phyloP scores from a whole-genome alignment of 768 basidiomycete species.

The Mycena leptocephala region DNA sequence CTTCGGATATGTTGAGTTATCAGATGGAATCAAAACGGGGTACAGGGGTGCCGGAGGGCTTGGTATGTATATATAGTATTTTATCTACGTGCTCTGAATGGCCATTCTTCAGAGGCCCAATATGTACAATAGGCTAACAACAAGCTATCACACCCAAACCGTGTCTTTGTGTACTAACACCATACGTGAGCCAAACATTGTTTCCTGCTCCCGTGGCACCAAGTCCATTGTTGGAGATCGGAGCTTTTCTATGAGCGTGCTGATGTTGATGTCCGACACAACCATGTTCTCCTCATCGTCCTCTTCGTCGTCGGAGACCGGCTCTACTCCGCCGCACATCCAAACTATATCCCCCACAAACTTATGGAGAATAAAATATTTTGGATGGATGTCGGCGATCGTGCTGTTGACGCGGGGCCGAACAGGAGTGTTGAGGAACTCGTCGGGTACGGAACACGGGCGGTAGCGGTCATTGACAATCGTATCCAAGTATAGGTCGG shows the following conservation, averaged over 20 bases:
- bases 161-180: conserved; percentile 13
- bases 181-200: conserved; percentile 11
- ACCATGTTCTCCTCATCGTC: conserved; percentile 10
- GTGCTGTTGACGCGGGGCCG: conserved; percentile 9
- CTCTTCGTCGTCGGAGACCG: conserved; percentile 26
- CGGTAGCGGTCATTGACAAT: conserved; percentile 11
- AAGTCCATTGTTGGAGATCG: conserved; percentile 22
- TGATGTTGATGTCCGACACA: conserved; percentile 26
- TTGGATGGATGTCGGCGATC: conserved; percentile 24
- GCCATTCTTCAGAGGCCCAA: too few relatives aligned
- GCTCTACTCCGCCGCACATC: conserved; percentile 24
- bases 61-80: too few relatives aligned
- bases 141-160: conserved; percentile 12
- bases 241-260: conserved; percentile 15
- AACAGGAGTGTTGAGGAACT: conserved; percentile 18
- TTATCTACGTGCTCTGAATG: too few relatives aligned
- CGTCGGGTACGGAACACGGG: conserved; percentile 12
- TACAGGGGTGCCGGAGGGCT: too few relatives aligned
- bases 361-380: conserved; percentile 27
- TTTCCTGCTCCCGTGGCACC: conserved; percentile 26
- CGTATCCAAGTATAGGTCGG: not conserved
- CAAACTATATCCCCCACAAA: conserved; percentile 29
- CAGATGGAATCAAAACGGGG: too few relatives aligned
- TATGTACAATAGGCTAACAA: too few relatives aligned
- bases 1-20: too few relatives aligned